phyloP scores from a whole-genome alignment of 805 yeast genomes.

The Hemisphaericaspora nanyangensis region DNA sequence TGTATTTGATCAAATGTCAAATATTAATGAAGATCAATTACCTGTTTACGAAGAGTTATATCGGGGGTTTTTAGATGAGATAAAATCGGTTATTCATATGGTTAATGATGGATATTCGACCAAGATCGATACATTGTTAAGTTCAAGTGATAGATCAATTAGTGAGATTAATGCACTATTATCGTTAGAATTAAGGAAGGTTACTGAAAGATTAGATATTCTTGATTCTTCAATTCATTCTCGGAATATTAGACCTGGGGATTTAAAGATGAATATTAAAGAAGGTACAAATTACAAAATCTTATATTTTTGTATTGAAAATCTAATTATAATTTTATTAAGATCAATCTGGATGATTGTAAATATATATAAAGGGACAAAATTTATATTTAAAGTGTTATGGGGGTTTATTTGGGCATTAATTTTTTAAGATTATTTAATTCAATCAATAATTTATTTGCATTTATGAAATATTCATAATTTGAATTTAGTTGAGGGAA shows the following conservation, averaged over 20 bases:
- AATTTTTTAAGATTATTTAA: constrained; percentile 10
- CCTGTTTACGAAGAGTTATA: constrained; percentile 33
- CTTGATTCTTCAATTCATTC: constrained; percentile 33
- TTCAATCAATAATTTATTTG: constrained; percentile 18
- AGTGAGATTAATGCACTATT: constrained; percentile 73
- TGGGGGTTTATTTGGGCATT: constrained; percentile 16
- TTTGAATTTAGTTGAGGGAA: background rate
- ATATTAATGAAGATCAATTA: constrained; percentile 28
- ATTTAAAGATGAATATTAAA: constrained; percentile 3
- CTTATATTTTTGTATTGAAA: constrained; percentile 47
- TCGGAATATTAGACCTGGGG: constrained; percentile 7
- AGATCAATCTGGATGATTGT: constrained; percentile 58
- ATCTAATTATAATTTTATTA: constrained; percentile 46
- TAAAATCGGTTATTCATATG: constrained; percentile 30
- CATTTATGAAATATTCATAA: constrained; percentile 20
- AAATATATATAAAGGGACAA: constrained; percentile 39
- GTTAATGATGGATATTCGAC: constrained; percentile 45
- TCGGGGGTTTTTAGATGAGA: constrained; percentile 29
- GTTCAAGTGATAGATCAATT: constrained; percentile 62
- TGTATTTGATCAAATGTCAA: constrained; percentile 11
- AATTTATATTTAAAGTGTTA: constrained; percentile 16
- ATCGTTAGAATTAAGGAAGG: constrained; percentile 54
- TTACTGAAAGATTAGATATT: constrained; percentile 47
- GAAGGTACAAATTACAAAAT: constrained; percentile 33
- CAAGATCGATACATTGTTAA: constrained; percentile 56